Percentiles rank a stretch among this genome's conserved stretches.
Conservation (phyloP, 257 asterid genomes). For the Primulina huaijiensis region DNA sequence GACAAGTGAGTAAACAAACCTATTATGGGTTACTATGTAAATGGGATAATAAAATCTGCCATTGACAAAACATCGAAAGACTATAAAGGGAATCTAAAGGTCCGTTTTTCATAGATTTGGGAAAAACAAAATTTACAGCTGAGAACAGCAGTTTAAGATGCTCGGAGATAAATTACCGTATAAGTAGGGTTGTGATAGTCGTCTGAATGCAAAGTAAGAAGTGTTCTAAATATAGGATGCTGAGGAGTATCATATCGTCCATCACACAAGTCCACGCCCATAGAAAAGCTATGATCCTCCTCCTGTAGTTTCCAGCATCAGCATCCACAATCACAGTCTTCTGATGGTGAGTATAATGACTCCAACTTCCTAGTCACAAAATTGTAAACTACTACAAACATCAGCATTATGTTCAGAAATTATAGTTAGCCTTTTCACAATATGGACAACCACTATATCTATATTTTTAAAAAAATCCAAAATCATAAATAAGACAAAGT, state of each 20-base stretch:
- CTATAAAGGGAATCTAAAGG: not conserved
- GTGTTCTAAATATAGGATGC: constrained; percentile 72
- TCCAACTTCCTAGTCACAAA: constrained; percentile 79
- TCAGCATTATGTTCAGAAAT: not conserved
- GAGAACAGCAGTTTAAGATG: not conserved
- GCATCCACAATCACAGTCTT: constrained; percentile 91
- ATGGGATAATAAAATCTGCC: not conserved
- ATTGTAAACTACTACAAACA: constrained; percentile 9
- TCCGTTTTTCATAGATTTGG: not conserved
- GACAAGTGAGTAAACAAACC: not conserved
- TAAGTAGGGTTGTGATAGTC: constrained; percentile 96
- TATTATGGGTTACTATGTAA: not conserved
- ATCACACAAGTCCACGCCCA: constrained; percentile 96
- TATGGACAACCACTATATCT: constrained; percentile 1
- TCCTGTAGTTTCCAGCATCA: constrained; percentile 81
- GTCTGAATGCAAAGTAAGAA: constrained; percentile 64
- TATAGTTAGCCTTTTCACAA: not conserved
- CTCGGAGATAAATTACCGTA: constrained; percentile 42
- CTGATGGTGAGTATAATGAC: constrained; percentile 97
- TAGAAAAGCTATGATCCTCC: constrained; percentile 77
- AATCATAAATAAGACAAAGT: not conserved
- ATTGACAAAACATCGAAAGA: not conserved
- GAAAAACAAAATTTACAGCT: constrained; percentile 5
- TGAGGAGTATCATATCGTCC: constrained; percentile 92
- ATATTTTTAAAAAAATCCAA: not conserved